Evolutionary conservation across 2,329 filamentous ascomycete species (phyloP).

Genomic region (Hortaea werneckii): DNA sequence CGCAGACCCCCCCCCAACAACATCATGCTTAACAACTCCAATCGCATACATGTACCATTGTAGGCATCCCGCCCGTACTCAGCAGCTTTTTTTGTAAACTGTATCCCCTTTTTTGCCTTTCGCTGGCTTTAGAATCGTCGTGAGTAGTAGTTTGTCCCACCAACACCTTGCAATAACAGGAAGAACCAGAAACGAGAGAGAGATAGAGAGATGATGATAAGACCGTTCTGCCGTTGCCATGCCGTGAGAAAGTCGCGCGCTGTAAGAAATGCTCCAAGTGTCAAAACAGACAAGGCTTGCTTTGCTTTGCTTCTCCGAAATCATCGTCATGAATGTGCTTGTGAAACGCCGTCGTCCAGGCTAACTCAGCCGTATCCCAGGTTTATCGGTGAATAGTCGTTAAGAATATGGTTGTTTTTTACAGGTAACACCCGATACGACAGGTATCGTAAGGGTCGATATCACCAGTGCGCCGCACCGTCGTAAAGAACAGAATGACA

Average conservation of each 20-base stretch:
- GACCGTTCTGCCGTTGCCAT: not conserved
- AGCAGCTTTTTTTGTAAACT: not conserved
- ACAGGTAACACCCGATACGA: not conserved
- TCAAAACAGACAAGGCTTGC: too few species aligned
- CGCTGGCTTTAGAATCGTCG: constrained; percentile 1
- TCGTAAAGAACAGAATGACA: constrained; percentile 2
- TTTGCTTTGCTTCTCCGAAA: not conserved
- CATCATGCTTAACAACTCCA: not conserved
- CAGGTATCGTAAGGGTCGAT: not conserved
- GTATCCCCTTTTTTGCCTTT: constrained; percentile 1
- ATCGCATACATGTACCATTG: not conserved
- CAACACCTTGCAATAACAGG: constrained; percentile 1
- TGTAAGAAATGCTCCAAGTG: not conserved
- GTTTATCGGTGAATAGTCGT: not conserved
- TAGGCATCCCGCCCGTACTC: not conserved
- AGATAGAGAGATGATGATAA: not conserved
- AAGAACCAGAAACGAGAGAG: not conserved
- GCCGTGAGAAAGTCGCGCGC: not conserved
- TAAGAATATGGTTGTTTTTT: constrained; percentile 1
- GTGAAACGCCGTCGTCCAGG: constrained; percentile 6
- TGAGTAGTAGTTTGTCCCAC: not conserved
- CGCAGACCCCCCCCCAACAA: not conserved
- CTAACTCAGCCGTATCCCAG: not conserved
- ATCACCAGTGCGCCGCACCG: constrained; percentile 3
- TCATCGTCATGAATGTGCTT: not conserved